phyloP scores from a whole-genome alignment of 169 alveolate species.

The Ichthyophthirius multifiliis region DNA sequence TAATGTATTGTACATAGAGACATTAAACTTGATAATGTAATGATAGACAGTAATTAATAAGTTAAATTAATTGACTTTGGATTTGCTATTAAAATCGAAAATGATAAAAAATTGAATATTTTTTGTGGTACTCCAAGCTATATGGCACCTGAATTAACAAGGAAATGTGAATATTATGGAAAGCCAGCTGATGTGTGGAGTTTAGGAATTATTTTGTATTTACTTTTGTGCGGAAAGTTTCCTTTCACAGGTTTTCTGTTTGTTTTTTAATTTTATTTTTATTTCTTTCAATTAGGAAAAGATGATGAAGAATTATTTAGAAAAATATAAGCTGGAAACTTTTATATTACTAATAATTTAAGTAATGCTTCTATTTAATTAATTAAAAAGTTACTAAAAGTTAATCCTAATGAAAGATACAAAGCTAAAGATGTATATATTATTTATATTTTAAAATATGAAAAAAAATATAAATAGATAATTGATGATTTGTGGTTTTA shows the following conservation, averaged over 20 bases:
- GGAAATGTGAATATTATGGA: slow-evolving; percentile 55
- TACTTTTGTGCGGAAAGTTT: slow-evolving; percentile 61
- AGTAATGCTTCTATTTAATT: slow-evolving; percentile 35
- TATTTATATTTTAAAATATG: too few relatives aligned
- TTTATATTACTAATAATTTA: slow-evolving; percentile 42
- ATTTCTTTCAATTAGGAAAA: too few relatives aligned
- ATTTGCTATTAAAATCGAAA: slow-evolving; percentile 46
- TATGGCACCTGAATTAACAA: slow-evolving; percentile 79
- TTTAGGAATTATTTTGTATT: slow-evolving; percentile 64
- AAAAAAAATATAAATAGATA: too few relatives aligned
- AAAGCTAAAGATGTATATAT: slow-evolving; percentile 28
- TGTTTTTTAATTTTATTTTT: too few relatives aligned
- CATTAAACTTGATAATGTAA: slow-evolving; percentile 67
- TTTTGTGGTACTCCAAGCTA: slow-evolving; percentile 69
- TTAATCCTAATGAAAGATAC: slow-evolving; percentile 57
- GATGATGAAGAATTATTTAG: slow-evolving; percentile 67
- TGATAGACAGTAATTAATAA: slow-evolving; percentile 27
- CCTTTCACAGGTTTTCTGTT: slow-evolving; percentile 78
- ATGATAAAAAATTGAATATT: slow-evolving; percentile 28
- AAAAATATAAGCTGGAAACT: slow-evolving; percentile 54
- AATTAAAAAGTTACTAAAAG: slow-evolving; percentile 41
- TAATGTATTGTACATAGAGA: slow-evolving; percentile 68
- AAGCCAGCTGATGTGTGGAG: slow-evolving; percentile 76
- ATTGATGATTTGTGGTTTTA: too few relatives aligned
- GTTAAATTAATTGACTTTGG: slow-evolving; percentile 71